Conservation (phyloP, 2,329 filamentous ascomycete species). For the Calonectria naviculata region DNA sequence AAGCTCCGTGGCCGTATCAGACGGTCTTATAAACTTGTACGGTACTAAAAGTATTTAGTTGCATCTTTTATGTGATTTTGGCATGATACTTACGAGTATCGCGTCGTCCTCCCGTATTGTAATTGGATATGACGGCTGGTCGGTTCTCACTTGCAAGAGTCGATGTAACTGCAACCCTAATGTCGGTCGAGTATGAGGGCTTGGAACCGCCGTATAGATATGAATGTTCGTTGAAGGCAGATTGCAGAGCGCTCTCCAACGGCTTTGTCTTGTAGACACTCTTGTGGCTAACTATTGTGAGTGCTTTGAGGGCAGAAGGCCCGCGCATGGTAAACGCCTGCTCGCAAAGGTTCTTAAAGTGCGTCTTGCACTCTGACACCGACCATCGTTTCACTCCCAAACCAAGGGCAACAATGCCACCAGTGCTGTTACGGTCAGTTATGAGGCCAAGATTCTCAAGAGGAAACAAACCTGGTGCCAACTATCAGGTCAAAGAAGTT, state of each 20-base stretch:
- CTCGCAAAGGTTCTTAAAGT: slow-evolving; percentile 1
- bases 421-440: slow-evolving; percentile 1
- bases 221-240: background rate
- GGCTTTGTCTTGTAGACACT: slow-evolving; percentile 17
- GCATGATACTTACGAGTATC: background rate
- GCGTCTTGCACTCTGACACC: background rate
- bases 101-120: slow-evolving; percentile 1
- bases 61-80: no score
- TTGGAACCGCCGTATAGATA: background rate
- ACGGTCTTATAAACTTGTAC: slow-evolving; percentile 7
- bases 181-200: background rate
- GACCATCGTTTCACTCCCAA: slow-evolving; percentile 14
- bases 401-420: slow-evolving; percentile 12
- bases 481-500: slow-evolving; percentile 20
- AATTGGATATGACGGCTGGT: slow-evolving; percentile 5
- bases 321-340: slow-evolving; percentile 4
- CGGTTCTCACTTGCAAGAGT: slow-evolving; percentile 3
- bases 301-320: background rate
- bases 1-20: background rate
- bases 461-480: slow-evolving; percentile 2
- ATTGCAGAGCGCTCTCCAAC: background rate
- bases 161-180: slow-evolving; percentile 12
- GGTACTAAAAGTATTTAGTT: background rate
- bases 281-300: background rate
- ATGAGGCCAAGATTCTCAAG: background rate